Conservation (phyloP, 2,329 filamentous ascomycete species). For the Penicillium brevicompactum region DNA sequence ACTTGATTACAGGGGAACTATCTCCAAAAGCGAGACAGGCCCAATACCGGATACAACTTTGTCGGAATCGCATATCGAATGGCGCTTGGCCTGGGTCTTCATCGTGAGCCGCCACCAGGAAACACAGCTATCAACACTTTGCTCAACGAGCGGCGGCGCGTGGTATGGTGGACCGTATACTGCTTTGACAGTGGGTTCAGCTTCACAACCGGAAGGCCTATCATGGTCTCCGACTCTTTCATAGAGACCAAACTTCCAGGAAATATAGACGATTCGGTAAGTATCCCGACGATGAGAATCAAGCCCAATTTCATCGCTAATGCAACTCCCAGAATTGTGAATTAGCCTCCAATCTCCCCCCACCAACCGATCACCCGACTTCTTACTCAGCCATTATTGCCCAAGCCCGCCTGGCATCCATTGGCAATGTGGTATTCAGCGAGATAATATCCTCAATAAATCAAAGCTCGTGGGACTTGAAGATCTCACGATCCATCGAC, state of each 20-base stretch:
- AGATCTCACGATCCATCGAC: constrained; percentile 21
- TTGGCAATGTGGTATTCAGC: constrained; percentile 18
- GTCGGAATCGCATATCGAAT: constrained; percentile 55
- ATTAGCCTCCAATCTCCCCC: background rate
- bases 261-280: constrained; percentile 23
- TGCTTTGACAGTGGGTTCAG: constrained; percentile 35
- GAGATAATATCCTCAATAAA: constrained; percentile 13
- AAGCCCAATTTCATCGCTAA: background rate
- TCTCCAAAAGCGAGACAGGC: constrained; percentile 54
- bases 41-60: constrained; percentile 56
- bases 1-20: constrained; percentile 43
- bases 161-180: constrained; percentile 31
- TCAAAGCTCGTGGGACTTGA: constrained; percentile 6
- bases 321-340: background rate
- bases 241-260: constrained; percentile 24
- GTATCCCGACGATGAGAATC: background rate
- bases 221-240: constrained; percentile 38
- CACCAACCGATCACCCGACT: constrained; percentile 14
- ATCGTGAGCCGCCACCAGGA: constrained; percentile 40
- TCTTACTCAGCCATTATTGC: constrained; percentile 24
- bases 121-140: constrained; percentile 9
- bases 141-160: constrained; percentile 19
- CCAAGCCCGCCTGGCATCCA: constrained; percentile 16
- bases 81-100: constrained; percentile 53
- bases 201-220: constrained; percentile 32